These are phyloP conservation scores for Wickerhamiella galacta DNA, from an alignment of 805 yeast species.

Conservation along the genomic window DNA sequence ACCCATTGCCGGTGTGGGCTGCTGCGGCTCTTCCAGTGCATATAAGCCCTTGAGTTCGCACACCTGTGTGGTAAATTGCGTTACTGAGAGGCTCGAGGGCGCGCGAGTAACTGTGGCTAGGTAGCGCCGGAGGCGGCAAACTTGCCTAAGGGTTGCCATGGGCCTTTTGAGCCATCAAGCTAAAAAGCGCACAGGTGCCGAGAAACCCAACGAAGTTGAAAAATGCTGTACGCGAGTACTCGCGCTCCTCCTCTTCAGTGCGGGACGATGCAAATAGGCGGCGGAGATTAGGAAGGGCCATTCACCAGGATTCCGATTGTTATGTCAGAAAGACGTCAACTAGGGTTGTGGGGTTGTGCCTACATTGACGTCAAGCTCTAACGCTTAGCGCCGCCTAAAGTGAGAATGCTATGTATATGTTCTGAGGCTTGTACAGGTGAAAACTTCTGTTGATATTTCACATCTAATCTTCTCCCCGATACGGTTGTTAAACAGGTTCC, in stretches of 20 bases:
- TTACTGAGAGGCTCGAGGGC: constrained; percentile 9
- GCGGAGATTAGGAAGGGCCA: constrained; percentile 58
- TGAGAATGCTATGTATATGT: no score
- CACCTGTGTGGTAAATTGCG: constrained; percentile 12
- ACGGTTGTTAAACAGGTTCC: no score
- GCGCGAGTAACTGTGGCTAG: neutral
- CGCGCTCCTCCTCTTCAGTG: constrained; percentile 71
- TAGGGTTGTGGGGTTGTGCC: no score
- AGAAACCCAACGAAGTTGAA: constrained; percentile 55
- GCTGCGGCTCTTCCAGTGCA: constrained; percentile 2
- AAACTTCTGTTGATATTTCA: no score
- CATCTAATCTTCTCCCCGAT: no score
- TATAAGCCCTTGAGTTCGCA: constrained; percentile 16
- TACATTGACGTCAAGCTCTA: no score
- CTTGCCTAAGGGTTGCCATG: constrained; percentile 6
- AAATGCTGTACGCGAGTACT: constrained; percentile 53
- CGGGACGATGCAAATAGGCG: constrained; percentile 68
- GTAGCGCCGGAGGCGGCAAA: neutral
- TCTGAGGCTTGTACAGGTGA: no score
- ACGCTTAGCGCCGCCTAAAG: no score
- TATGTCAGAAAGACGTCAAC: no score
- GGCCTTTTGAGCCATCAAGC: constrained; percentile 53
- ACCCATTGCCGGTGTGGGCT: constrained; percentile 8
- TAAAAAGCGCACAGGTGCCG: constrained; percentile 65
- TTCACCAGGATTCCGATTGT: no score